Base-by-base conservation (phyloP, 345 rosid genomes). In the Salix suchowensis region DNA sequence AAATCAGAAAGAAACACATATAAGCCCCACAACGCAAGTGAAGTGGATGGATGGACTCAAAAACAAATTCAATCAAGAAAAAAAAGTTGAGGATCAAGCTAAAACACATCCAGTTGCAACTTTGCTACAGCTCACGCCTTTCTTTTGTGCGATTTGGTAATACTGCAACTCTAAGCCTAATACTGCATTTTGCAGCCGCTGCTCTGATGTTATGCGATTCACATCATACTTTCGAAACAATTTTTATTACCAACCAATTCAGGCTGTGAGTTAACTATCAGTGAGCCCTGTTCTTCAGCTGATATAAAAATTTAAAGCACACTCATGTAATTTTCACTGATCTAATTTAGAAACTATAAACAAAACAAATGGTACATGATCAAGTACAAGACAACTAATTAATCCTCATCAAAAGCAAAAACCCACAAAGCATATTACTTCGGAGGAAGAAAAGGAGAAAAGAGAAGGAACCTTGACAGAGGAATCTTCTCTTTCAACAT, bases 401-500 rank as follows among this genome's bases (percentile, higher is more conserved):
- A 54, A 32, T 26, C 18, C 40, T 6, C 15, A 1, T n/a, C 18
- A 30, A 40, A 55, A 72, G n/a, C 3, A 19, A 19, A 50, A 52
- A 52, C 23, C 65, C 71, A 36, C 2, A 15, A 37, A 58, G 9
- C 32, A 14, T 36, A 23, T 52, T 19, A 46, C 37, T 30, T 28
- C 16, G 16, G 7, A 24, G 39, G 26, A 46, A 39, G 52, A 30
- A 30, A 52, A 36, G 18, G 30, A 11, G 6, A 72, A 72, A 52
- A 19, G 40, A 48, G 30, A 16, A 2, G 4, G 39, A 46, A 90
- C 97, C 95, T 92, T 91, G 10, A 94, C 77, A n/a, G 90, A 82
- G 5, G 92, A 91, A 79, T 95, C 97, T 83, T 92, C 92, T 30
- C 87, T 82, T 80, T 87, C 88, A 66, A 91, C 88, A 46, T 88